Conservation (phyloP, 1,139 yeast genomes). For the Debaryomyces coudertii region DNA sequence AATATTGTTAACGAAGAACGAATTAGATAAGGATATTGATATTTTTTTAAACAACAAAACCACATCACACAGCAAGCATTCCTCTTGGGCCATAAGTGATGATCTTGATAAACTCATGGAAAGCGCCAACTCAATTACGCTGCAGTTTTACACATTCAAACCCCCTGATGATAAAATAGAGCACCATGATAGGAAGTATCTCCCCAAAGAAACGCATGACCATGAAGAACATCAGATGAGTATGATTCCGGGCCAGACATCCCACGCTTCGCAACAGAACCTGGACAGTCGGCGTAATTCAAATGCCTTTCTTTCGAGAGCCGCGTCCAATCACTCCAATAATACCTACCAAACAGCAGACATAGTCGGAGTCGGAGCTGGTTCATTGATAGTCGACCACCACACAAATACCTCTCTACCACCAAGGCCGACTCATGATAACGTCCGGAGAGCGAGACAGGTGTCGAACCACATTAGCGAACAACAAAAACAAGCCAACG, state of each 20-base stretch:
- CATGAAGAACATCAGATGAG: neutral
- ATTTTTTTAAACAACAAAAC: slow-evolving; percentile 6
- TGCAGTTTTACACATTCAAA: slow-evolving; percentile 7
- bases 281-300: neutral
- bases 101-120: slow-evolving; percentile 48
- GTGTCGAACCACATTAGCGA: slow-evolving; percentile 26
- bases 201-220: neutral
- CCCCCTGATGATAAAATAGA: slow-evolving; percentile 1
- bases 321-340: slow-evolving; percentile 4
- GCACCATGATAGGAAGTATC: slow-evolving; percentile 1
- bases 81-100: slow-evolving; percentile 31
- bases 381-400: neutral
- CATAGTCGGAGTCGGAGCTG: slow-evolving; percentile 2
- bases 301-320: neutral
- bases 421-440: slow-evolving; percentile 42
- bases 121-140: slow-evolving; percentile 33
- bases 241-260: neutral
- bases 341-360: slow-evolving; percentile 10
- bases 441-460: slow-evolving; percentile 35
- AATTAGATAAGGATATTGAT: slow-evolving; percentile 19
- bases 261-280: neutral
- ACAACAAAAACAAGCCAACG: slow-evolving; percentile 1
- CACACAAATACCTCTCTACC: slow-evolving; percentile 25
- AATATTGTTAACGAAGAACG: slow-evolving; percentile 18
- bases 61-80: slow-evolving; percentile 17